Evolutionary conservation across 2,329 filamentous ascomycete species (phyloP), one percentile per base, ranked within the genome.

Genomic region (Exutisphaerella laricina): DNA sequence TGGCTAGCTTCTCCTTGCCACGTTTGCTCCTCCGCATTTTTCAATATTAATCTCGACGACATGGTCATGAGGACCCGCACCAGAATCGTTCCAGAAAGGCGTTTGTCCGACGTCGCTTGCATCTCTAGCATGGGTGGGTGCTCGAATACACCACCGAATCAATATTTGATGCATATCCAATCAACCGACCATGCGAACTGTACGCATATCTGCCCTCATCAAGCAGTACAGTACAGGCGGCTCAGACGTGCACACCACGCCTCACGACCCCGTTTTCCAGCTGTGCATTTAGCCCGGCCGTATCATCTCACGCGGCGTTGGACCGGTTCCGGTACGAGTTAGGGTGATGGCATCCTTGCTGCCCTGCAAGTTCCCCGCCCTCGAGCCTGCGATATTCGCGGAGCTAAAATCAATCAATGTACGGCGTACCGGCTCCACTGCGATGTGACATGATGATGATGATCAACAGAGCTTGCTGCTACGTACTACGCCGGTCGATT

Each of bases 381-480:
- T 46, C 45, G 48, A 41, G 48, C 45, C 42, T 43, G 39, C 43
- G 45, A 51, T 42, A 25, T 46, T 40, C 40, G 29, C 23, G 32
- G 36, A 41, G 32, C 25, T 28, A n/a, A 40, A 39, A 37, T 43
- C 40, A 40, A 41, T 35, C 36, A 41, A 42, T 32, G 44, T 44
- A 46, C 48, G 40, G 49, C 43, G 43, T 38, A 39, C 43, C 49
- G 49, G 49, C 49, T 52, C 49, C 49, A 52, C 49, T 41, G 36
- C 41, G 31, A 44, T 43, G 44, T 31, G 38, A 40, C 45, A 45
- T 43, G 28, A 47, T 16, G 32, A 23, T 41, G 39, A 47, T 16
- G 32, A 23, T 41, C 35, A 36, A 38, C 47, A 40, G 29, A 25
- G 22, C 37, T n/a, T 16, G 17, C 32, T 17, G 18, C 32, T 7